phyloP scores from a whole-genome alignment of 208 protist genomes.

The Crithidia thermophila region DNA sequence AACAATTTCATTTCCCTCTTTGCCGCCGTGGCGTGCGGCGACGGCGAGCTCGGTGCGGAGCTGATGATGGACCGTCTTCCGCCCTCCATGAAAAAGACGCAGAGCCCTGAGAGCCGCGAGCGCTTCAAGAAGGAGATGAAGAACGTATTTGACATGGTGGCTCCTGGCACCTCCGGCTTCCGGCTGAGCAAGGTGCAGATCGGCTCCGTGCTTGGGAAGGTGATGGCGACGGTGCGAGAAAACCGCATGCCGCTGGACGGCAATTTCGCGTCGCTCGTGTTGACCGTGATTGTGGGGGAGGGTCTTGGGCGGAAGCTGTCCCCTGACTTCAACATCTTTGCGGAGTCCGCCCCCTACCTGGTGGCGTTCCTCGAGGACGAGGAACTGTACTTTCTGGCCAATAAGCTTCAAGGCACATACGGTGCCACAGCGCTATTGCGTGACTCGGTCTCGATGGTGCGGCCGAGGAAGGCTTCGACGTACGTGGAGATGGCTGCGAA shows the following conservation, averaged over 20 bases:
- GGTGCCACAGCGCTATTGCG: slow-evolving; percentile 57
- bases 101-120: slow-evolving; percentile 41
- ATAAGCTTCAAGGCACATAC: slow-evolving; percentile 72
- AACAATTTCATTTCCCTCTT: slow-evolving; percentile 95
- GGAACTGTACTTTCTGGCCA: slow-evolving; percentile 73
- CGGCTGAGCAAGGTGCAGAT: slow-evolving; percentile 83
- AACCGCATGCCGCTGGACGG: slow-evolving; percentile 90
- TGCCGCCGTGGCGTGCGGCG: slow-evolving; percentile 83
- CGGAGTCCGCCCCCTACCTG: slow-evolving; percentile 83
- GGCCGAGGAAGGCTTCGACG: slow-evolving; percentile 43
- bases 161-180: slow-evolving; percentile 76
- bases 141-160: slow-evolving; percentile 78
- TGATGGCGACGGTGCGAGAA: slow-evolving; percentile 80
- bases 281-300: slow-evolving; percentile 92
- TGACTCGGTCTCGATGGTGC: slow-evolving; percentile 63
- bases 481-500: slow-evolving; percentile 54
- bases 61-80: slow-evolving; percentile 92
- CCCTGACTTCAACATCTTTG: slow-evolving; percentile 92
- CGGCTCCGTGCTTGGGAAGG: slow-evolving; percentile 69
- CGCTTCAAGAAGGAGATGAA: slow-evolving; percentile 77
- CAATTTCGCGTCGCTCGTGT: slow-evolving; percentile 91
- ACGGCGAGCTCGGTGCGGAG: slow-evolving; percentile 86
- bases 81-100: slow-evolving; percentile 18
- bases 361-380: slow-evolving; percentile 69
- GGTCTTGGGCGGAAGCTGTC: slow-evolving; percentile 88